These are phyloP conservation scores for Castanea sativa DNA, from an alignment of 306 rosid species.

Conservation along the genomic window DNA sequence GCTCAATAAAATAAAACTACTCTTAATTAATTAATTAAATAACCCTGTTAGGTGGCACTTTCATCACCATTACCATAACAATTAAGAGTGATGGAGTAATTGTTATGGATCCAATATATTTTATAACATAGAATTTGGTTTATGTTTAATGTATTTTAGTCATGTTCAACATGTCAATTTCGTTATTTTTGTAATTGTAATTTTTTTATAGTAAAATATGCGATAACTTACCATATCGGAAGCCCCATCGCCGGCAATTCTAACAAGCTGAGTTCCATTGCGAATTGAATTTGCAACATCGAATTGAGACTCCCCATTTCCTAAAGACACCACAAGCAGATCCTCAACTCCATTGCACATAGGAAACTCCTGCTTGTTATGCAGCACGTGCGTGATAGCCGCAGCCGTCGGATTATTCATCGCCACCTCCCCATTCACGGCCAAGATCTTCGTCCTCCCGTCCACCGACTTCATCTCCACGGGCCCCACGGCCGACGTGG, in stretches of 20 bases:
- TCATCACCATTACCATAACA: slow-evolving; percentile 29
- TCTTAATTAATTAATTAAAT: no score
- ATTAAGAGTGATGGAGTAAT: no score
- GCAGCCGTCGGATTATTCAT: slow-evolving; percentile 94
- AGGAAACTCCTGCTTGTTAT: slow-evolving; percentile 89
- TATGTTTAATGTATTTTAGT: no score
- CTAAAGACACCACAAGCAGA: slow-evolving; percentile 72
- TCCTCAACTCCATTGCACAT: slow-evolving; percentile 75
- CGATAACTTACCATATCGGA: slow-evolving; percentile 67
- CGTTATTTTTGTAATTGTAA: no score
- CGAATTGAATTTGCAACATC: slow-evolving; percentile 29
- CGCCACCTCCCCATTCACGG: slow-evolving; percentile 77
- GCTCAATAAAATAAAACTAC: no score
- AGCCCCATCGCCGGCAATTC: slow-evolving; percentile 85
- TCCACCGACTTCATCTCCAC: slow-evolving; percentile 59
- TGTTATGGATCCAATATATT: no score
- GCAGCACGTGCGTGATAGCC: slow-evolving; percentile 86
- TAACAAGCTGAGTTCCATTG: slow-evolving; percentile 46
- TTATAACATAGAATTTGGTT: no score
- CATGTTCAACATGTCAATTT: no score
- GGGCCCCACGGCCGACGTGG: slow-evolving; percentile 56
- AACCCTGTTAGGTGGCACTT: background rate
- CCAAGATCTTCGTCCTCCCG: slow-evolving; percentile 61
- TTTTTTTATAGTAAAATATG: no score
- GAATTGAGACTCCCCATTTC: slow-evolving; percentile 77